Base-by-base conservation (phyloP, 257 asterid genomes). In the Thymus mandschuricus region DNA sequence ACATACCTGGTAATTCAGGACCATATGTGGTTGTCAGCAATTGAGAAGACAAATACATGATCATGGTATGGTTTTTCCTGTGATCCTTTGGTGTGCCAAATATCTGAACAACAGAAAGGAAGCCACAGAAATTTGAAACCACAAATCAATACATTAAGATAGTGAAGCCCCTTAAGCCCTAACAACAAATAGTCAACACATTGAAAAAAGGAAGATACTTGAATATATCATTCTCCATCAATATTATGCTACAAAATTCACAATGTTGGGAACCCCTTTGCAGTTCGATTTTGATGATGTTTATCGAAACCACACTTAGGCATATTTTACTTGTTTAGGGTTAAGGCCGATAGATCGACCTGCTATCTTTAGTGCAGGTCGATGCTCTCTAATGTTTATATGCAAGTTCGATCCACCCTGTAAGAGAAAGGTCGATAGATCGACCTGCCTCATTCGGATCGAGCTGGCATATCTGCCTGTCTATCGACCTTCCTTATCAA, bases 1-100 rank as follows among this genome's bases (percentile, higher is more conserved):
- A 77, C 84, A 2, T 52, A 95, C 99, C 98, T 95, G 99, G 73
- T 92, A 95, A 80, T 92, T 95, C 99, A 89, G 76, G 92, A 92
- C 99, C 99, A 95, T 75, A 92, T 79, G 69, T 92, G 99, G 73
- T 85, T 98, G 73, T 95, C 99, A 50, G 80, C 90, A 68, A 95
- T 88, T 69, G 99, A 87, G 75, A 95, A 89, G 65, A 81, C 92
- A 76, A 88, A 87, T 29, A 95, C 88, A 59, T 92, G 98, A 78
- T 92, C 98, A 64, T 89, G 95, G 74, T 84, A 89, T 7, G 99
- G 99, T 72, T 95, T 95, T 95, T 94, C 82, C 98, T 83, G 74
- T 92, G 98, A 44, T 92, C 97, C 86, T 92, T 95, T 43, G 99
- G 99, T 56, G 82, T 88, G 63, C 94, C 93, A 82, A 95, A 95